A percentile compares a stretch with the other conserved stretches of the same genome.
phyloP scores from a whole-genome alignment of 2,329 filamentous ascomycete species.

The Beauveria australis region DNA sequence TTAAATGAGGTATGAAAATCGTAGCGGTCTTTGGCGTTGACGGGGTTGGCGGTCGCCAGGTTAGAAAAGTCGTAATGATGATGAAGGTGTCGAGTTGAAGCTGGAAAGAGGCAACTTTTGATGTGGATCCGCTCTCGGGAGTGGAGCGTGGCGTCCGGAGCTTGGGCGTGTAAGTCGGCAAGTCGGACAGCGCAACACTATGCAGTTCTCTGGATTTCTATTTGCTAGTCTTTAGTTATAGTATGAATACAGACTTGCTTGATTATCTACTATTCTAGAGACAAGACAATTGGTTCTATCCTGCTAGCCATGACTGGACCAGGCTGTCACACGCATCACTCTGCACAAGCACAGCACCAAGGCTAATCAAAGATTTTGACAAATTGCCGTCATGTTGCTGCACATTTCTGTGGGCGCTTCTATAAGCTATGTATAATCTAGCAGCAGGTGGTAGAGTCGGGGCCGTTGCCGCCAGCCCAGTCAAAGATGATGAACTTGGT shows the following conservation, averaged over 20 bases:
- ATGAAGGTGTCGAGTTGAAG: neutral
- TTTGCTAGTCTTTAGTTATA: neutral
- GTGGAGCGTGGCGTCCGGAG: neutral
- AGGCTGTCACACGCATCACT: neutral
- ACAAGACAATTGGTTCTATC: neutral
- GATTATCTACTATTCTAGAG: neutral
- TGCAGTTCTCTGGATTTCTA: neutral
- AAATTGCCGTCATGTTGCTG: neutral
- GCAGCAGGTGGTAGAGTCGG: slow-evolving; percentile 11
- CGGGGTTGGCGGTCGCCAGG: neutral
- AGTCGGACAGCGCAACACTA: neutral
- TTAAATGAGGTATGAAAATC: neutral
- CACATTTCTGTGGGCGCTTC: neutral
- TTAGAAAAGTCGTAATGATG: neutral
- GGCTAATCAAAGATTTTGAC: neutral
- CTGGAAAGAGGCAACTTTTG: neutral
- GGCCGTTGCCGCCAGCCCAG: slow-evolving; percentile 11
- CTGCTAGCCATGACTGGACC: neutral
- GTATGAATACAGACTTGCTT: no score
- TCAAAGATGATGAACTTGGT: slow-evolving; percentile 14
- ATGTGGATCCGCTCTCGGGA: neutral
- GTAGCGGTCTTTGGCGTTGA: no score
- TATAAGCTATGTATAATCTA: neutral
- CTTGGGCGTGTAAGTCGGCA: neutral
- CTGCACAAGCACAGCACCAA: neutral